Evolutionary conservation across 345 rosid genomes (phyloP).

Genomic region (Laguncularia racemosa): DNA sequence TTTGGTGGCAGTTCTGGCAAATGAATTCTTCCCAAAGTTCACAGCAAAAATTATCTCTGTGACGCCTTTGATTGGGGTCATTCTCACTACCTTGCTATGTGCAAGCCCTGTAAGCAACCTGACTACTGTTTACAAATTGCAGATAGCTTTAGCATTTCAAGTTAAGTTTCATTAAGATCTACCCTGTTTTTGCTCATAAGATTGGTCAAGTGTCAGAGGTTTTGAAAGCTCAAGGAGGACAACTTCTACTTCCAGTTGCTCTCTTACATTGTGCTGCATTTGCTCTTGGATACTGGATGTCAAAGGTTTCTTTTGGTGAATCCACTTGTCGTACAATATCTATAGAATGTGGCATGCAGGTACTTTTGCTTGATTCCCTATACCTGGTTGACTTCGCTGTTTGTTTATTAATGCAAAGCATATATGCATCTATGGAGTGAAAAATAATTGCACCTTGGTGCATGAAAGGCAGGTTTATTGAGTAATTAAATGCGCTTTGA

Average conservation of each 20-base stretch:
- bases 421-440: neutral
- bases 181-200: constrained; percentile 24
- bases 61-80: constrained; percentile 90
- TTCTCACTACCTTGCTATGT: constrained; percentile 87
- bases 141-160: neutral
- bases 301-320: constrained; percentile 80
- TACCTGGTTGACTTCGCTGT: neutral
- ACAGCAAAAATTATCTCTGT: constrained; percentile 70
- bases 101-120: constrained; percentile 83
- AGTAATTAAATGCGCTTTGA: too few relatives aligned
- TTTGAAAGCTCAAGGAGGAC: constrained; percentile 85
- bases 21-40: constrained; percentile 89
- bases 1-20: constrained; percentile 58
- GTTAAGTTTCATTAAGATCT: constrained; percentile 5
- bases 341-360: constrained; percentile 99
- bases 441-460: neutral
- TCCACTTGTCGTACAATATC: constrained; percentile 97
- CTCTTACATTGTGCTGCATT: constrained; percentile 76
- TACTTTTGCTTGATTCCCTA: constrained; percentile 7
- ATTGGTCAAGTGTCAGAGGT: constrained; percentile 94
- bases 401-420: neutral
- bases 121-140: neutral
- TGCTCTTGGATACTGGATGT: constrained; percentile 79
- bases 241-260: constrained; percentile 80
- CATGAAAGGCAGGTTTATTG: too few relatives aligned